Percentiles rank a stretch among this genome's conserved stretches.
Evolutionary conservation across 2,329 filamentous ascomycete species (phyloP).

Genomic region (Epichloe glyceriae): DNA sequence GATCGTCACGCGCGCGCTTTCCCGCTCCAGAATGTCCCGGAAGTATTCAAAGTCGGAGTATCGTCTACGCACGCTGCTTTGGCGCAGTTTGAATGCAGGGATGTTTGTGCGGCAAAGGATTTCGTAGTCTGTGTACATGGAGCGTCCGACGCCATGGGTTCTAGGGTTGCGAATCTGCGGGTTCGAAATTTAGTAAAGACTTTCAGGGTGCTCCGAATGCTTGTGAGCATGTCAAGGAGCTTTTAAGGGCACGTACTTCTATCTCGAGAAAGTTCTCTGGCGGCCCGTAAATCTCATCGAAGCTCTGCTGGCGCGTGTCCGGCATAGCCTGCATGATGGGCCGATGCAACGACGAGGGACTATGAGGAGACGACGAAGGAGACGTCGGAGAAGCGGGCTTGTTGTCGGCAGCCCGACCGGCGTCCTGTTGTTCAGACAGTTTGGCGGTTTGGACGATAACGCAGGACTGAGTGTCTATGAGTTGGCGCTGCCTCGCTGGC

Average conservation of each 20-base stretch:
- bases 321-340: conserved; percentile 54
- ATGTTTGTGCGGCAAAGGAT: conserved; percentile 98
- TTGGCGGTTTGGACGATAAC: conserved; percentile 19
- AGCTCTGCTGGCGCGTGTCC: conserved; percentile 77
- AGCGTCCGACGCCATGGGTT: conserved; percentile 85
- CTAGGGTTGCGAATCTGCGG: conserved; percentile 81
- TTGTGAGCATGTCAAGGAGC: neutral
- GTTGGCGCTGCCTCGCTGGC: neutral
- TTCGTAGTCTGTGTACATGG: conserved; percentile 98
- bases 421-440: conserved; percentile 28
- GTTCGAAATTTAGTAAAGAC: neutral
- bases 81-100: conserved; percentile 91
- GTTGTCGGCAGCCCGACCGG: conserved; percentile 18
- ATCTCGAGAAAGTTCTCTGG: conserved; percentile 99
- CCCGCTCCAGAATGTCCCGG: conserved; percentile 91
- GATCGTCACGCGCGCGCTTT: conserved; percentile 87
- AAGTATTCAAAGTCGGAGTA: conserved; percentile 99
- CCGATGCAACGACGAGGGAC: conserved; percentile 26
- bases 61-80: conserved; percentile 75
- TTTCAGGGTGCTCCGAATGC: neutral
- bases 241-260: conserved; percentile 48
- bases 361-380: conserved; percentile 15
- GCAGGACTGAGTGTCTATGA: neutral
- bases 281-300: conserved; percentile 97
- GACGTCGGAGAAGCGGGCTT: conserved; percentile 5